phyloP scores from a whole-genome alignment of 768 basidiomycete genomes.

The Russula emetica region DNA sequence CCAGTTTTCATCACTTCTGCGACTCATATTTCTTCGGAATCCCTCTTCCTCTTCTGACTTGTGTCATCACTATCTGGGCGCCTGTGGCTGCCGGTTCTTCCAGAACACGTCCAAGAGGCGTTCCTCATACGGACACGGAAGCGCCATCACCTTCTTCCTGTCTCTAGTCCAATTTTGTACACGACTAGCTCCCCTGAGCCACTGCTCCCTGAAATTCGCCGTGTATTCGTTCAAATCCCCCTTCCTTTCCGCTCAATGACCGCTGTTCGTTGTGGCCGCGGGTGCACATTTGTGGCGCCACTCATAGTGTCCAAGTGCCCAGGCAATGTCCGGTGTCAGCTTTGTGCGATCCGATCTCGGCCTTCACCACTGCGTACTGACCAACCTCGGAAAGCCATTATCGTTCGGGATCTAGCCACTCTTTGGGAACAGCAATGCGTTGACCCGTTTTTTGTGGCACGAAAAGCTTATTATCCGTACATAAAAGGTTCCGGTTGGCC shows the following conservation, averaged over 20 bases:
- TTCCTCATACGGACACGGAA: background rate
- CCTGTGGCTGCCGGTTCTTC: background rate
- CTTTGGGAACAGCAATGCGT: background rate
- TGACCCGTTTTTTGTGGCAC: background rate
- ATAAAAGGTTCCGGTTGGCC: slow-evolving; percentile 9
- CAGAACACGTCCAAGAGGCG: slow-evolving; percentile 10
- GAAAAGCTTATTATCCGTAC: background rate
- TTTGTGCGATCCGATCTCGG: slow-evolving; percentile 2
- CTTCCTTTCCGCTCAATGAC: slow-evolving; percentile 7
- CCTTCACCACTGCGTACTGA: background rate
- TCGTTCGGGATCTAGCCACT: slow-evolving; percentile 1
- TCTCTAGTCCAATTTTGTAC: slow-evolving; percentile 3
- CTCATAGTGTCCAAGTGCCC: background rate
- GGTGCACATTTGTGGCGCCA: background rate
- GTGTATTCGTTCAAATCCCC: background rate
- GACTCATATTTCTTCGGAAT: background rate
- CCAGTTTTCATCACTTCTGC: background rate
- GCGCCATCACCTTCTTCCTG: slow-evolving; percentile 1
- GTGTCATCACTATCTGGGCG: background rate
- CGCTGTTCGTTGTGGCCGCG: slow-evolving; percentile 13
- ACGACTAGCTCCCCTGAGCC: background rate
- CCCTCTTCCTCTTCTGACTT: slow-evolving; percentile 15
- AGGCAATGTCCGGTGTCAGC: slow-evolving; percentile 14
- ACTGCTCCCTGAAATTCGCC: slow-evolving; percentile 1
- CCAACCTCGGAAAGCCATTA: background rate